A percentile compares a stretch with the other conserved stretches of the same genome.
Conservation (phyloP, 768 basidiomycete species). For the Dendrothele bispora region DNA sequence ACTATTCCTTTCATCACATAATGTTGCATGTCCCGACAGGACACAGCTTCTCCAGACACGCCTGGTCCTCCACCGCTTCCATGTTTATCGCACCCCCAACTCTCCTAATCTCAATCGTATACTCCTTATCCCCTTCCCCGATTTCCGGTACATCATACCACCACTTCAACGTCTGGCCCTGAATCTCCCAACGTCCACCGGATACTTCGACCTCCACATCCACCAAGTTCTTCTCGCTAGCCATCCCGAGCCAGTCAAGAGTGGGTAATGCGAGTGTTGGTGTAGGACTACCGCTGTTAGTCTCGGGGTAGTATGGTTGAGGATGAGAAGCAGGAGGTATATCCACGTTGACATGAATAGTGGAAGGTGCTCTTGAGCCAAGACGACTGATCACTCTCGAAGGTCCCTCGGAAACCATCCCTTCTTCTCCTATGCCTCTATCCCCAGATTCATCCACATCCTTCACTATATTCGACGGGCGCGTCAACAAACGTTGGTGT, state of each 20-base stretch:
- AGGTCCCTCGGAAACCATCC: not conserved
- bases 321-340: not conserved
- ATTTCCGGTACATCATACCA: conserved; percentile 48
- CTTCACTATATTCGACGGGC: conserved; percentile 3
- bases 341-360: not conserved
- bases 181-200: conserved; percentile 40
- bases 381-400: not conserved
- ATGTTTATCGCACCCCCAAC: conserved; percentile 27
- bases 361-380: not conserved
- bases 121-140: conserved; percentile 31
- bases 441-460: too few relatives aligned
- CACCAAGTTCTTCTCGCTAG: conserved; percentile 26
- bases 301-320: not conserved
- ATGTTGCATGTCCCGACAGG: conserved; percentile 16
- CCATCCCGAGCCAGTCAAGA: conserved; percentile 15
- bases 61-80: conserved; percentile 2
- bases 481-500: conserved; percentile 30
- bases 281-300: conserved; percentile 3
- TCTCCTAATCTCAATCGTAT: conserved; percentile 36
- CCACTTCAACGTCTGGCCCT: conserved; percentile 53
- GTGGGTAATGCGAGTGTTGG: conserved; percentile 10
- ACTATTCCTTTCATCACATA: too few relatives aligned
- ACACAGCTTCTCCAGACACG: conserved; percentile 20
- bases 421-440: too few relatives aligned
- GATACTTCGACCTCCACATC: conserved; percentile 48